A percentile compares a stretch with the other conserved stretches of the same genome.
Conservation (phyloP, 2,329 filamentous ascomycete species). For the Dendryphion nanum region DNA sequence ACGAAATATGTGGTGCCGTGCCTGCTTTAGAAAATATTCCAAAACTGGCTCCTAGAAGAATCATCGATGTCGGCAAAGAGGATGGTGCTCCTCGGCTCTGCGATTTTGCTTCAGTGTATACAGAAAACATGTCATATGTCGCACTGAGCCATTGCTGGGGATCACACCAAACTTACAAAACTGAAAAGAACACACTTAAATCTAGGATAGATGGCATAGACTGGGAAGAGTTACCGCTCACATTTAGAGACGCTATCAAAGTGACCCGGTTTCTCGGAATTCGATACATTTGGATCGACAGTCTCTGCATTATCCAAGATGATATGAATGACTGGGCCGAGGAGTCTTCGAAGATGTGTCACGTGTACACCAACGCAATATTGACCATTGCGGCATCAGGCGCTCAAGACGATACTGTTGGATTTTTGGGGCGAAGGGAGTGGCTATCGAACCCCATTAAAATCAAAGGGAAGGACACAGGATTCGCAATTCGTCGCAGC, state of each 20-base stretch:
- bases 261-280: background rate
- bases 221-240: slow-evolving; percentile 1
- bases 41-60: too few species aligned
- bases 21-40: too few species aligned
- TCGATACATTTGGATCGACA: background rate
- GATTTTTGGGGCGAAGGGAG: too few species aligned
- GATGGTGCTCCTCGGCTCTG: too few species aligned
- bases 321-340: background rate
- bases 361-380: background rate
- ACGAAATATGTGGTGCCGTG: too few species aligned
- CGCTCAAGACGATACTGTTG: background rate
- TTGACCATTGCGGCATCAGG: background rate
- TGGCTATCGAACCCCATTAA: background rate
- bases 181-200: background rate
- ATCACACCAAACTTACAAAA: background rate
- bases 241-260: slow-evolving; percentile 1
- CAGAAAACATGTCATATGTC: too few species aligned
- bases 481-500: background rate
- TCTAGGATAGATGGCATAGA: background rate
- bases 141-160: background rate
- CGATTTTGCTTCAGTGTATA: too few species aligned
- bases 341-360: background rate
- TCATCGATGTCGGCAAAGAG: too few species aligned
- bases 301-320: background rate
- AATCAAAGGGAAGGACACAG: background rate